Percentiles rank a stretch among this genome's conserved stretches.
Evolutionary conservation across 2,329 filamentous ascomycete genomes (phyloP).

Genomic region (Ascochyta koolunga): DNA sequence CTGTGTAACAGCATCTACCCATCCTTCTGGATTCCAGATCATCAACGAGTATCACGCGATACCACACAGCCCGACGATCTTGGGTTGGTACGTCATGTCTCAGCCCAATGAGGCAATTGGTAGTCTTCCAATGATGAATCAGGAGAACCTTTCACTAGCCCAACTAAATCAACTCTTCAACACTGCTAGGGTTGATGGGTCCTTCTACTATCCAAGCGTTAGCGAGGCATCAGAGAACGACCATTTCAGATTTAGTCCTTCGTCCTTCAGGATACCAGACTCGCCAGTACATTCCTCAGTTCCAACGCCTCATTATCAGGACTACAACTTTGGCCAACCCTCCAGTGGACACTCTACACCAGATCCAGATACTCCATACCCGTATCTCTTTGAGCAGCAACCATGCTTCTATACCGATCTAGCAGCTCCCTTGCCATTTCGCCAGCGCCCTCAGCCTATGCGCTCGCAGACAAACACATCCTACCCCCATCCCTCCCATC

Average conservation of each 20-base stretch:
- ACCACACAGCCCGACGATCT: background rate
- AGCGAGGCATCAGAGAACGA: constrained; percentile 15
- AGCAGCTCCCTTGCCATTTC: background rate
- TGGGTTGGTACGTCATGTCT: constrained; percentile 24
- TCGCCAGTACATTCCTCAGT: constrained; percentile 11
- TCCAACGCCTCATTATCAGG: constrained; percentile 20
- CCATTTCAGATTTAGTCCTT: constrained; percentile 7
- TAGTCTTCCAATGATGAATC: constrained; percentile 3
- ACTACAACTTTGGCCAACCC: constrained; percentile 16
- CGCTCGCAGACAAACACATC: constrained; percentile 14
- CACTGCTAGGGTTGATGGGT: background rate
- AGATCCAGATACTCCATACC: constrained; percentile 17
- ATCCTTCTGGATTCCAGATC: constrained; percentile 1
- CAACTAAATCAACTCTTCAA: constrained; percentile 21
- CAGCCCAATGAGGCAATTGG: constrained; percentile 18
- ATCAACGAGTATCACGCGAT: constrained; percentile 9
- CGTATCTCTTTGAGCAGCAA: constrained; percentile 25
- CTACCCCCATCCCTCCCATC: constrained; percentile 4
- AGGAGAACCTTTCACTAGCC: constrained; percentile 16
- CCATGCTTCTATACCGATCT: constrained; percentile 3
- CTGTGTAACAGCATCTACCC: constrained; percentile 29
- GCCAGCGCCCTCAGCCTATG: constrained; percentile 7
- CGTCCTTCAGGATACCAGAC: background rate
- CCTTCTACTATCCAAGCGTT: constrained; percentile 10
- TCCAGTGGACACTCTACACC: constrained; percentile 20